Base-by-base conservation (phyloP, 2,329 filamentous ascomycete genomes). In the Whalleya microplaca region DNA sequence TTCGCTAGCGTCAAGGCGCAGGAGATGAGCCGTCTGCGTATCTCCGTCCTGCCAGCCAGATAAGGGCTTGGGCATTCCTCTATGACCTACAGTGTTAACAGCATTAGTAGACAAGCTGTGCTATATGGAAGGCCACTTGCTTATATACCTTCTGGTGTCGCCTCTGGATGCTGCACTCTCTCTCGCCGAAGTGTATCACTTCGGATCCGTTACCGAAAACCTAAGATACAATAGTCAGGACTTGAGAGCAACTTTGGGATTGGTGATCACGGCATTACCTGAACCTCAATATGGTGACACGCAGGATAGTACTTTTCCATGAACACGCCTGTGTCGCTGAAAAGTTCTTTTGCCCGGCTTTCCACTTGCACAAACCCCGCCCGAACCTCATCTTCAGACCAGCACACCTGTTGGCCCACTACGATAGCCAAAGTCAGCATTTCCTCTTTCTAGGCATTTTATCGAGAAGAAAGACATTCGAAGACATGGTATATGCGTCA, bases 1-100 rank as follows among this genome's bases (percentile, higher is more conserved):
- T 61, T 53, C 0, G 62, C 55, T 2, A 64, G 44, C 3, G 42
- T 21, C 2, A 65, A 27, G 7, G 64, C 64, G 2, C 45, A 58
- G 1, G 51, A 48, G n/a, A 61, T 48, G 40, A 73, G 57, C 18
- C 59, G 63, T 8, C 69, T 58, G 1, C 76, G 69, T 16, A 79
- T 63, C 0, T 66, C 62, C 1, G 66, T 61, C 2, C 70, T 64
- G 12, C 64, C 50, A 0, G 75, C 72, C 0, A 84, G 75, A 56
- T 87, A 87, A 0, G 85, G 86, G 58, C 83, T 85, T 0, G 88
- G 88, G 10, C 82, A 87, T 66, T 90, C 88, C 64, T 89, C 87
- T 16, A 90, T 82, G 19, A 90, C 55, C 61, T 63, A 41, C 3
- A 20, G 18, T 6, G 14, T 9, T 14, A 16, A 18, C n/a, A 18